Conservation (phyloP, 1,284 basidiomycete genomes). For the Acaromyces ingoldii region DNA sequence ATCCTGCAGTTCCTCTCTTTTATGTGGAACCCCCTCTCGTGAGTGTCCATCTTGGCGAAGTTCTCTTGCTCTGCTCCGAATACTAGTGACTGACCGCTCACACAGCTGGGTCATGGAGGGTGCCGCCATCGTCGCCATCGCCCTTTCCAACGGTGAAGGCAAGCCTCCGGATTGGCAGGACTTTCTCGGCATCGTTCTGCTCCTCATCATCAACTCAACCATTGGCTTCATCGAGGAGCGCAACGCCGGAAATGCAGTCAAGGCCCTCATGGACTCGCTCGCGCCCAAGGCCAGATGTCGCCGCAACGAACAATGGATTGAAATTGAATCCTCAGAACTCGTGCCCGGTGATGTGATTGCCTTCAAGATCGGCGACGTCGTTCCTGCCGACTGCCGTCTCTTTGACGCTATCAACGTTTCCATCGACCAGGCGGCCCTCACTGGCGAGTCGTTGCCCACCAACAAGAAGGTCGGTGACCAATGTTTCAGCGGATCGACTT, state of each 20-base stretch:
- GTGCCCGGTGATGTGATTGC: slow-evolving; percentile 59
- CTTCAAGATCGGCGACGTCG: slow-evolving; percentile 35
- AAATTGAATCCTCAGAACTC: slow-evolving; percentile 17
- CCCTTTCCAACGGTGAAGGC: slow-evolving; percentile 83
- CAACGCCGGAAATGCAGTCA: slow-evolving; percentile 95
- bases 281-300: slow-evolving; percentile 80
- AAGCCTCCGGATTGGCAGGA: slow-evolving; percentile 91
- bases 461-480: slow-evolving; percentile 27
- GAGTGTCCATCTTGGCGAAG: neutral
- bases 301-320: slow-evolving; percentile 23
- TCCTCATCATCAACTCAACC: slow-evolving; percentile 87
- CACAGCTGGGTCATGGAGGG: slow-evolving; percentile 91
- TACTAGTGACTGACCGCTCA: neutral
- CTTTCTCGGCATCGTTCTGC: slow-evolving; percentile 90
- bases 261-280: slow-evolving; percentile 97
- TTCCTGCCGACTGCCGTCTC: slow-evolving; percentile 40
- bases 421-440: slow-evolving; percentile 41
- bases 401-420: slow-evolving; percentile 34
- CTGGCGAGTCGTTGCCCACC: slow-evolving; percentile 40
- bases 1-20: slow-evolving; percentile 54
- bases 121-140: slow-evolving; percentile 92
- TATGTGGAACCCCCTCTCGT: slow-evolving; percentile 41
- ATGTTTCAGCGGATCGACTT: slow-evolving; percentile 20
- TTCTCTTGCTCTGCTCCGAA: neutral
- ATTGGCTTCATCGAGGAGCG: slow-evolving; percentile 98